These are phyloP conservation scores for Coemansia sp. DNA, from an alignment of 192 early-diverging fungal species.

Conservation along the genomic window DNA sequence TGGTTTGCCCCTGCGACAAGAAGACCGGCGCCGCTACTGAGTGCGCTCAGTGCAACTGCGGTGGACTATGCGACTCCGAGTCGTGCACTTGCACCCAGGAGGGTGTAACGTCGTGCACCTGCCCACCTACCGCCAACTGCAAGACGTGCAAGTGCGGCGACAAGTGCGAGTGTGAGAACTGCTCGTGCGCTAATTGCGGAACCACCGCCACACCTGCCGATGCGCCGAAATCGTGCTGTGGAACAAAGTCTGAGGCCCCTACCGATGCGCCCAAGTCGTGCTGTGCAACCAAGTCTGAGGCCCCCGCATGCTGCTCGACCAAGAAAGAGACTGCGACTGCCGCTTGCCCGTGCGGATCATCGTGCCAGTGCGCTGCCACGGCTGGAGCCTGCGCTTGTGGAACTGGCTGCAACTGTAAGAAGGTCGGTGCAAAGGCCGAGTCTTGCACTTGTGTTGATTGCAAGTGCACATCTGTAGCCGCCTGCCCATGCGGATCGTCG, in stretches of 20 bases:
- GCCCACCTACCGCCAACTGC: constrained; percentile 22
- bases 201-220: not conserved
- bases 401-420: not conserved
- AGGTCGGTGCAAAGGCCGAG: not conserved
- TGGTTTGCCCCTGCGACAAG: constrained; percentile 23
- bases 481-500: constrained; percentile 23
- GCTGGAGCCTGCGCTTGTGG: constrained; percentile 11
- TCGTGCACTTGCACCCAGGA: constrained; percentile 40
- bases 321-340: constrained; percentile 5
- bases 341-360: constrained; percentile 16
- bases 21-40: constrained; percentile 13
- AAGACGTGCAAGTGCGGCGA: constrained; percentile 33
- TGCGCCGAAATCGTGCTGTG: constrained; percentile 17
- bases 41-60: constrained; percentile 28
- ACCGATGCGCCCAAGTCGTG: constrained; percentile 11
- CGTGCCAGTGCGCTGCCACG: constrained; percentile 20
- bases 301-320: constrained; percentile 17
- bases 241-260: constrained; percentile 9
- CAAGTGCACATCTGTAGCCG: constrained; percentile 16
- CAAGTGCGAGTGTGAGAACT: constrained; percentile 31
- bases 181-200: constrained; percentile 18
- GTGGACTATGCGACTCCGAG: constrained; percentile 23
- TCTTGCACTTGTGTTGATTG: constrained; percentile 29
- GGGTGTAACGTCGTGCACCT: constrained; percentile 30
- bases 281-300: constrained; percentile 14